Conservation (phyloP, 1,284 basidiomycete genomes). For the Leucoagaricus sp. region DNA sequence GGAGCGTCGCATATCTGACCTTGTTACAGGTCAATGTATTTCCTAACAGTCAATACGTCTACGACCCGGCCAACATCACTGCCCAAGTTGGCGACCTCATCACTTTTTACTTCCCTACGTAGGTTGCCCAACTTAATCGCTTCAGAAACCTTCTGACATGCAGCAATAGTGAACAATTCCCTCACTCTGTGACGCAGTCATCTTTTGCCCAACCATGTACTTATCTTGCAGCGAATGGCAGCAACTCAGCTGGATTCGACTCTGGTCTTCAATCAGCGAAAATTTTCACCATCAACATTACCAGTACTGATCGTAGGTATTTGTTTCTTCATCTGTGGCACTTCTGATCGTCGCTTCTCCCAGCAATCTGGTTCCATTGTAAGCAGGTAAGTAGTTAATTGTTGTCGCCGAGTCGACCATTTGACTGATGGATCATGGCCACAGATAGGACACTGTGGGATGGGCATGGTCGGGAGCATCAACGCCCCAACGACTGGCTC, state of each 20-base stretch:
- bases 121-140: slow-evolving; percentile 19
- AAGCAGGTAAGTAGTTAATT: slow-evolving; percentile 38
- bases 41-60: slow-evolving; percentile 39
- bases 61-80: slow-evolving; percentile 47
- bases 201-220: slow-evolving; percentile 51
- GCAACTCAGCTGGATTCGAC: slow-evolving; percentile 48
- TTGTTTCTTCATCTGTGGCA: too few relatives aligned
- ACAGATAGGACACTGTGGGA: slow-evolving; percentile 48
- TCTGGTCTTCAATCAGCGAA: slow-evolving; percentile 43
- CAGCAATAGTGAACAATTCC: slow-evolving; percentile 24
- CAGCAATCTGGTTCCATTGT: slow-evolving; percentile 73
- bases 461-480: slow-evolving; percentile 66
- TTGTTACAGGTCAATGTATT: slow-evolving; percentile 47
- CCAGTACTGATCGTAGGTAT: slow-evolving; percentile 45
- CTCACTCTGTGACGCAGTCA: slow-evolving; percentile 59
- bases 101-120: slow-evolving; percentile 57
- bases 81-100: slow-evolving; percentile 49
- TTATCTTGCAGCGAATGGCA: slow-evolving; percentile 39
- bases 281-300: slow-evolving; percentile 52
- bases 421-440: not conserved
- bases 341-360: not conserved
- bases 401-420: too few relatives aligned
- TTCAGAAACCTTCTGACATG: not conserved
- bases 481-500: slow-evolving; percentile 55
- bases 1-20: not conserved